phyloP scores from a whole-genome alignment of 1,139 yeast genomes.

The Keqinozyma sinolaborantium region DNA sequence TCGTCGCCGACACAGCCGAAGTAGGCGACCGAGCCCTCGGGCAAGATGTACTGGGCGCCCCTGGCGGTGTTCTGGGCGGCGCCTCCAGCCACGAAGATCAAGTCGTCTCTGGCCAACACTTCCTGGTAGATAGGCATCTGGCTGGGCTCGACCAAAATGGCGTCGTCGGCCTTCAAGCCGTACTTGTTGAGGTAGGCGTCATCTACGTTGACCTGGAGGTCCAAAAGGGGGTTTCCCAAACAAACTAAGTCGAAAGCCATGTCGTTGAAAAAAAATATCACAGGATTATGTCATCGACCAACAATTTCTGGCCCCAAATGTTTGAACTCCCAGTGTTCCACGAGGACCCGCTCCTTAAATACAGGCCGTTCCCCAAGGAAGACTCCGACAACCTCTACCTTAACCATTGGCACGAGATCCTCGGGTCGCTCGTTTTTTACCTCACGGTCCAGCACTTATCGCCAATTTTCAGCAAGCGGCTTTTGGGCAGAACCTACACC shows the following conservation, averaged over 20 bases:
- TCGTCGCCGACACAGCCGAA: slow-evolving; percentile 97
- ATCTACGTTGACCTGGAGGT: slow-evolving; percentile 79
- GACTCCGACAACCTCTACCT: slow-evolving; percentile 22
- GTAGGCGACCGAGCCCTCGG: slow-evolving; percentile 79
- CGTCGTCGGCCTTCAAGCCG: slow-evolving; percentile 86
- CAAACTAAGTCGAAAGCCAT: slow-evolving; percentile 47
- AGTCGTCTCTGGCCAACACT: slow-evolving; percentile 56
- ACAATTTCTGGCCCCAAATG: background rate
- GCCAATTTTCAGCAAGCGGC: slow-evolving; percentile 22
- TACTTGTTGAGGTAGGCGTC: slow-evolving; percentile 72
- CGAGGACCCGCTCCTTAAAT: slow-evolving; percentile 42
- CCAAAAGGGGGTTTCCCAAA: slow-evolving; percentile 70
- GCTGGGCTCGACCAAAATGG: slow-evolving; percentile 85
- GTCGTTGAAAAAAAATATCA: slow-evolving; percentile 4
- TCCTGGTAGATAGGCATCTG: slow-evolving; percentile 87
- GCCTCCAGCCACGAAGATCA: slow-evolving; percentile 91
- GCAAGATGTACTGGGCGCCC: slow-evolving; percentile 93
- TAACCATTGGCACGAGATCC: slow-evolving; percentile 57
- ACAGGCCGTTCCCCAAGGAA: slow-evolving; percentile 45
- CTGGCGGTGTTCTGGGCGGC: slow-evolving; percentile 99
- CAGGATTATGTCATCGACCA: background rate
- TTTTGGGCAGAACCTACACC: slow-evolving; percentile 49
- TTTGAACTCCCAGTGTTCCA: slow-evolving; percentile 20
- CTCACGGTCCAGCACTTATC: slow-evolving; percentile 37
- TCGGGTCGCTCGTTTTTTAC: slow-evolving; percentile 37